These are phyloP conservation scores for Mucuna pruriens DNA, from an alignment of 306 rosid genomes.

Conservation along the genomic window DNA sequence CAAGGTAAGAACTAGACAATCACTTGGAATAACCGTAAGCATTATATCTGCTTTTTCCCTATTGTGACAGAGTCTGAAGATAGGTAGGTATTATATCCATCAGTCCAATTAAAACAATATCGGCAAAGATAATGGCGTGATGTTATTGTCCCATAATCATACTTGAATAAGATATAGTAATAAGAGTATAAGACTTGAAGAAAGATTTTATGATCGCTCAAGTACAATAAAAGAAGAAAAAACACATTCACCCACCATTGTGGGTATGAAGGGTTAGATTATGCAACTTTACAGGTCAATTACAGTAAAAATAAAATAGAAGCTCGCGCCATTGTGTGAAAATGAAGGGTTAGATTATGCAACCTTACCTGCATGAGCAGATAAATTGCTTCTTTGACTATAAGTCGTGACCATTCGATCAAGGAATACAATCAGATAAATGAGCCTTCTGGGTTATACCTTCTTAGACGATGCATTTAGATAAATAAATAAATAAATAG, in stretches of 20 bases:
- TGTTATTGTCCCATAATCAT: background rate
- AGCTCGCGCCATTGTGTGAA: background rate
- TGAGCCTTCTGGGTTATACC: background rate
- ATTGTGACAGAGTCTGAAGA: background rate
- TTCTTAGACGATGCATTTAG: background rate
- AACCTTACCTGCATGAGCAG: background rate
- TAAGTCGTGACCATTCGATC: background rate
- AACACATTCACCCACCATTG: background rate
- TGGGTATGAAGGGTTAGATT: background rate
- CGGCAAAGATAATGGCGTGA: background rate
- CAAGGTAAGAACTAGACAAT: conserved; percentile 10
- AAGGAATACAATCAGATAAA: conserved; percentile 8
- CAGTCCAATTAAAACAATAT: background rate
- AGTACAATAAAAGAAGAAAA: background rate
- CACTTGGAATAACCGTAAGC: background rate
- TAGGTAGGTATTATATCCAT: background rate
- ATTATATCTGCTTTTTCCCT: background rate
- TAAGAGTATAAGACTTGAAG: background rate
- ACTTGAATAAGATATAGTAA: background rate
- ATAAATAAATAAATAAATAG: background rate
- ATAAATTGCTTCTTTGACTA: conserved; percentile 10
- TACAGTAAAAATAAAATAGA: background rate
- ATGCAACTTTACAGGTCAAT: background rate
- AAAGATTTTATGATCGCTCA: background rate
- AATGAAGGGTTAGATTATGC: background rate